phyloP scores from a whole-genome alignment of 306 rosid genomes.

The Biancaea sappan region DNA sequence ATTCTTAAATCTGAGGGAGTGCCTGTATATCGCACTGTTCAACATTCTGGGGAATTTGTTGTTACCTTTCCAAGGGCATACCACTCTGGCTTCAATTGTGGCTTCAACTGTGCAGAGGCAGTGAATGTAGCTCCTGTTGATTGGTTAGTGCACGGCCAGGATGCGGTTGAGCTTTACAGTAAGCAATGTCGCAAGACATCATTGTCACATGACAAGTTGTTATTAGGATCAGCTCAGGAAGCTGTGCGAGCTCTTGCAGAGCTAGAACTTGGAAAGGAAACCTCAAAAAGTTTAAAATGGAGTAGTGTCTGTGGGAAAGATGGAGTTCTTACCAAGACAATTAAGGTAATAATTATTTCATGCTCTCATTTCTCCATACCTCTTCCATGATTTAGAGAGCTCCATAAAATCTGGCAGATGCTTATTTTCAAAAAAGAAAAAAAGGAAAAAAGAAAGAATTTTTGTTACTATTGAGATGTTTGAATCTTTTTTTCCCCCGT shows the following conservation, averaged over 20 bases:
- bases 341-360: constrained; percentile 55
- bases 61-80: constrained; percentile 97
- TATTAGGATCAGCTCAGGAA: constrained; percentile 73
- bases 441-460: no score
- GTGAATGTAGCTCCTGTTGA: constrained; percentile 97
- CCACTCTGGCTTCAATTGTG: constrained; percentile 93
- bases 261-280: constrained; percentile 50
- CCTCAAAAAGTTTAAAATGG: constrained; percentile 56
- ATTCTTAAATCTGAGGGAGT: constrained; percentile 90
- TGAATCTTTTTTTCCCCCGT: neutral
- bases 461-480: constrained; percentile 2
- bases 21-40: constrained; percentile 77
- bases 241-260: constrained; percentile 68
- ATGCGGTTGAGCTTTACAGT: constrained; percentile 87
- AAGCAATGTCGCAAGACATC: constrained; percentile 84
- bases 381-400: constrained; percentile 15
- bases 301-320: constrained; percentile 72
- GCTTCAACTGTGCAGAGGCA: constrained; percentile 98
- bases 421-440: neutral
- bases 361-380: constrained; percentile 18
- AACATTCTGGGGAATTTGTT: constrained; percentile 84
- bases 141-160: constrained; percentile 92
- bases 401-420: constrained; percentile 8
- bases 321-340: constrained; percentile 70
- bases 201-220: constrained; percentile 84